Evolutionary conservation across 2,329 filamentous ascomycete genomes (phyloP).

Genomic region (Orbilia brochopaga): DNA sequence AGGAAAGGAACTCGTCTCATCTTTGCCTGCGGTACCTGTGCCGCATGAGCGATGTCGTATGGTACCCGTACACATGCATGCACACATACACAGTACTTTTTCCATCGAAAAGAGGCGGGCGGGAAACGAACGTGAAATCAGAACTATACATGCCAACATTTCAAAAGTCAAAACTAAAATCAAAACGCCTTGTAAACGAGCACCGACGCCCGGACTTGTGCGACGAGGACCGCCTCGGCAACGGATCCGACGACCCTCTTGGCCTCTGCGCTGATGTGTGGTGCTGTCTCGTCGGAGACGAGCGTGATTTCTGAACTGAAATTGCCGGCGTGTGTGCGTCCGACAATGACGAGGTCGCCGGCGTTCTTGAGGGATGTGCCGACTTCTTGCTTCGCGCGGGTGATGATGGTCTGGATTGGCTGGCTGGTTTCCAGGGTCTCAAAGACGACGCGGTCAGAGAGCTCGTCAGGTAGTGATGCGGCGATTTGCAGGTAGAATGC

Average conservation of each 20-base stretch:
- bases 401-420: conserved; percentile 54
- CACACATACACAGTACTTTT: no score
- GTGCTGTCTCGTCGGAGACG: conserved; percentile 50
- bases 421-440: conserved; percentile 53
- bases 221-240: conserved; percentile 61
- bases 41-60: no score
- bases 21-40: neutral
- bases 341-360: conserved; percentile 74
- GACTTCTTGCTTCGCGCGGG: conserved; percentile 65
- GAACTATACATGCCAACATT: neutral
- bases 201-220: conserved; percentile 45
- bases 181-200: conserved; percentile 40
- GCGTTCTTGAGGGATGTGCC: conserved; percentile 69
- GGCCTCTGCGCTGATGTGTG: conserved; percentile 59
- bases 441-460: conserved; percentile 67
- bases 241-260: conserved; percentile 66
- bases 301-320: conserved; percentile 45
- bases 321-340: conserved; percentile 61
- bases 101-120: neutral
- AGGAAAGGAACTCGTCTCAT: neutral
- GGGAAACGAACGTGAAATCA: neutral
- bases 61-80: no score
- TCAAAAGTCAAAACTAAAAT: conserved; percentile 6
- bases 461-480: conserved; percentile 63
- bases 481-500: conserved; percentile 66